A percentile compares a stretch with the other conserved stretches of the same genome.
phyloP scores from a whole-genome alignment of 2,329 filamentous ascomycete genomes.

The Herpotrichia juniperi region DNA sequence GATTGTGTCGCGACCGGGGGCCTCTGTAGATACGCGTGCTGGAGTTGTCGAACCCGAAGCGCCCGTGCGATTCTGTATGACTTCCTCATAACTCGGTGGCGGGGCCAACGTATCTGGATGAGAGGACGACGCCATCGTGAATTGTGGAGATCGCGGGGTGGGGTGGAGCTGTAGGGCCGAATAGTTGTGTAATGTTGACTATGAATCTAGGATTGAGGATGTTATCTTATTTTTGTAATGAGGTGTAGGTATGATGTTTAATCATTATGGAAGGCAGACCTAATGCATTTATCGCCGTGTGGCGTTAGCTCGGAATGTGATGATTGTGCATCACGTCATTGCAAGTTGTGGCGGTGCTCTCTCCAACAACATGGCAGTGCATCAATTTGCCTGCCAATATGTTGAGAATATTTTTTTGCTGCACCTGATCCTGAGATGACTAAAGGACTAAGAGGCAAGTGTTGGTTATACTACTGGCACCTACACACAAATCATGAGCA shows the following conservation, averaged over 20 bases:
- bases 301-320: neutral
- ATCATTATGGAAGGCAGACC: no score
- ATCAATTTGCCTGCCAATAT: neutral
- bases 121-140: slow-evolving; percentile 26
- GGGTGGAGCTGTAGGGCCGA: no score
- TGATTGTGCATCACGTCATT: neutral
- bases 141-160: no score
- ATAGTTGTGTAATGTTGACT: neutral
- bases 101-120: slow-evolving; percentile 26
- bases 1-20: slow-evolving; percentile 35
- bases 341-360: neutral
- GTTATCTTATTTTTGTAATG: neutral
- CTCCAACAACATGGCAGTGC: neutral
- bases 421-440: no score
- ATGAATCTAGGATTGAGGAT: neutral
- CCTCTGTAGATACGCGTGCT: slow-evolving; percentile 38
- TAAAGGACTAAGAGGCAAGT: no score
- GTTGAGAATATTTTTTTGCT: no score
- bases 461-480: no score
- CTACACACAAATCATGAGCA: no score
- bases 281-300: neutral
- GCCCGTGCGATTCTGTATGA: slow-evolving; percentile 25
- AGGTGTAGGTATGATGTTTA: no score
- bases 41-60: slow-evolving; percentile 18
- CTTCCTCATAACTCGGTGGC: slow-evolving; percentile 42